Evolutionary conservation across 495 filamentous ascomycete species (phyloP).

Genomic region (Cercophora samala): DNA sequence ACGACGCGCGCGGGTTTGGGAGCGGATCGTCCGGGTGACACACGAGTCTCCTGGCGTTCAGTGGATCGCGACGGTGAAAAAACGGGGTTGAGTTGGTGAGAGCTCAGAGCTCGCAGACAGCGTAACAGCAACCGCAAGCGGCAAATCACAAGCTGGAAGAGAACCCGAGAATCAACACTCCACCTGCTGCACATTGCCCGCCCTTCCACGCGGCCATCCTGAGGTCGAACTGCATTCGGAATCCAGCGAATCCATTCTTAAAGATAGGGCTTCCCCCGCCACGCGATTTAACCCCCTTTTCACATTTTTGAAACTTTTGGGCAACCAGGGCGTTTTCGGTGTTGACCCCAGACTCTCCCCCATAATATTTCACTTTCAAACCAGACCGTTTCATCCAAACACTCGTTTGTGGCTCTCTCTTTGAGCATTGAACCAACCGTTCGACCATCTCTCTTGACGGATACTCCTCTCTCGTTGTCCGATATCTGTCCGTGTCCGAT

Average conservation of each 20-base stretch:
- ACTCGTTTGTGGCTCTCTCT: conserved; percentile 16
- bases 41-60: conserved; percentile 2
- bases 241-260: conserved; percentile 27
- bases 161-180: conserved; percentile 9
- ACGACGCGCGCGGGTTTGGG: not conserved
- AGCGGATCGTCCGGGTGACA: conserved; percentile 10
- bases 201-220: conserved; percentile 22
- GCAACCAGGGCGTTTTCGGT: conserved; percentile 7
- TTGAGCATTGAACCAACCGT: conserved; percentile 1
- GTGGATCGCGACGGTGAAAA: not conserved
- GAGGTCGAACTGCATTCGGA: conserved; percentile 25
- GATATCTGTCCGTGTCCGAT: not conserved
- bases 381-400: conserved; percentile 18
- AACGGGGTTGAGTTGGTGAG: no score
- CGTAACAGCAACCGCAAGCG: conserved; percentile 12
- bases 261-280: conserved; percentile 21
- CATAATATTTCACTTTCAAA: not conserved
- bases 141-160: conserved; percentile 20
- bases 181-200: conserved; percentile 12
- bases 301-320: conserved; percentile 22
- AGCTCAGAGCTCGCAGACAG: not conserved
- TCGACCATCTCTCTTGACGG: conserved; percentile 1
- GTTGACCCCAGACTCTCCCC: not conserved
- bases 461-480: not conserved
- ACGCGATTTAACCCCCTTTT: conserved; percentile 15